Conservation (phyloP, 257 asterid species). For the Cordia subcordata region DNA sequence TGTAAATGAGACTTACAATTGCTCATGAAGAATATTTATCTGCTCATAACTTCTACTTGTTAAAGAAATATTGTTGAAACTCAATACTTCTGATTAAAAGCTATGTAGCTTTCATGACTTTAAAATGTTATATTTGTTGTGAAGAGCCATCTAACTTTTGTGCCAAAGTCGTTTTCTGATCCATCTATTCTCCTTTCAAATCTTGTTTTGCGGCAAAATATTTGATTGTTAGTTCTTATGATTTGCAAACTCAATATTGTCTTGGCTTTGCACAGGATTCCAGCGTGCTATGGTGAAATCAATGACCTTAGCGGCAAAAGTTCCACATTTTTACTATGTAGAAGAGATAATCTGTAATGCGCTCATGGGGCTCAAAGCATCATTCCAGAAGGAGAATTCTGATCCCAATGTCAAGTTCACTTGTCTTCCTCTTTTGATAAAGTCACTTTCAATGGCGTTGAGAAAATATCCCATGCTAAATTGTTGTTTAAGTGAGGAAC, state of each 20-base stretch:
- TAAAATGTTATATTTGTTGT: neutral
- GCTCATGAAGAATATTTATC: no score
- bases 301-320: conserved; percentile 82
- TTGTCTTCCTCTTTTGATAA: conserved; percentile 73
- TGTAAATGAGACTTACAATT: no score
- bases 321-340: conserved; percentile 91
- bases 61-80: no score
- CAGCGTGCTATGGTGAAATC: conserved; percentile 96
- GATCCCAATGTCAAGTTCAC: conserved; percentile 74
- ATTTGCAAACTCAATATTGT: no score
- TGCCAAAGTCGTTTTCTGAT: neutral
- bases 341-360: conserved; percentile 86
- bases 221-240: no score
- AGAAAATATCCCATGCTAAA: conserved; percentile 69
- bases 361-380: conserved; percentile 64
- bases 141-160: neutral
- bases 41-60: no score
- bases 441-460: conserved; percentile 84
- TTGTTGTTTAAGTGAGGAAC: conserved; percentile 74
- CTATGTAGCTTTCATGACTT: no score
- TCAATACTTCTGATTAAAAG: no score
- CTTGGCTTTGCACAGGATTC: conserved; percentile 62
- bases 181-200: no score
- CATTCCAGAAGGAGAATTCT: conserved; percentile 65
- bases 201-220: no score